These are phyloP conservation scores for Davidsoniella neocaledoniae DNA, from an alignment of 2,329 filamentous ascomycete species.

Conservation along the genomic window DNA sequence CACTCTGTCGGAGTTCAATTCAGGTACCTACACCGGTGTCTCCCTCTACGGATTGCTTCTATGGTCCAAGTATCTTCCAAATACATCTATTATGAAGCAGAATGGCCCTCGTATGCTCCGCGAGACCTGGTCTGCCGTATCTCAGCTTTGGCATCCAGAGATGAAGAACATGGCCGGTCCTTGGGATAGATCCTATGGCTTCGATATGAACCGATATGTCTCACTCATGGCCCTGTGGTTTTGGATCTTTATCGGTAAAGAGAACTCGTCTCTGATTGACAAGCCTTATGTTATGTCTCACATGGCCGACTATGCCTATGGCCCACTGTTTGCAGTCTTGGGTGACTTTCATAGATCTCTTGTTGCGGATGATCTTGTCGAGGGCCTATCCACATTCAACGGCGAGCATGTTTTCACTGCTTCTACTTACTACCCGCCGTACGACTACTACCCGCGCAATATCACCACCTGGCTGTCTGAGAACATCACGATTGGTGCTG, in stretches of 20 bases:
- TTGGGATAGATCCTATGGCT: conserved; percentile 47
- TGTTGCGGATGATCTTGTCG: conserved; percentile 25
- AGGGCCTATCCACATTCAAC: conserved; percentile 28
- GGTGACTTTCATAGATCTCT: conserved; percentile 31
- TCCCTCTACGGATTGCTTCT: conserved; percentile 41
- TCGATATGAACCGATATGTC: conserved; percentile 44
- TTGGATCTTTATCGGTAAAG: conserved; percentile 39
- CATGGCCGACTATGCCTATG: conserved; percentile 40
- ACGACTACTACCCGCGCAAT: conserved; percentile 38
- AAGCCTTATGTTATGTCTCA: conserved; percentile 40
- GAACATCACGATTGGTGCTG: conserved; percentile 41
- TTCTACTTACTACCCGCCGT: conserved; percentile 40
- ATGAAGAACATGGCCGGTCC: conserved; percentile 46
- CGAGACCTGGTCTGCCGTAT: conserved; percentile 34
- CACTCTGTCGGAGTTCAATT: conserved; percentile 47
- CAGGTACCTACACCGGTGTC: conserved; percentile 45
- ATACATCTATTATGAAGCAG: conserved; percentile 34
- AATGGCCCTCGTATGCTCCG: conserved; percentile 34
- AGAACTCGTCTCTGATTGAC: conserved; percentile 21
- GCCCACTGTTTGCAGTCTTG: conserved; percentile 38
- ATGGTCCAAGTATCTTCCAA: conserved; percentile 41
- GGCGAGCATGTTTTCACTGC: conserved; percentile 36
- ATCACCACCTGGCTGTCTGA: conserved; percentile 40
- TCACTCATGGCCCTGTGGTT: conserved; percentile 39
- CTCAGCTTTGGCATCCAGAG: conserved; percentile 38